Conservation (phyloP, 805 yeast genomes). For the Pichia heedii region DNA sequence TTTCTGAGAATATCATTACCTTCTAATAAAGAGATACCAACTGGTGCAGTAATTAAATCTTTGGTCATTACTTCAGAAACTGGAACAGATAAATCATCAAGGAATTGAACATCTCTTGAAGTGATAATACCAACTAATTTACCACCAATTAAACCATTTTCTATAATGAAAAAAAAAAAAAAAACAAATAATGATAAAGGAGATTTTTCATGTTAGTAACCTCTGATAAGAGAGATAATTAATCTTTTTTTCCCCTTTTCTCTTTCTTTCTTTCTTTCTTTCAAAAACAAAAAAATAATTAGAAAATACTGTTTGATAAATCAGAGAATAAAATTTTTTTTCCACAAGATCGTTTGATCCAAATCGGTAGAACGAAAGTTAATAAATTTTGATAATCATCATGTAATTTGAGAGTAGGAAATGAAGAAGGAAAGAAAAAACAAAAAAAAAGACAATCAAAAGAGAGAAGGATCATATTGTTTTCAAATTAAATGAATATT, state of each 20-base stretch:
- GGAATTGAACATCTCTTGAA: slow-evolving; percentile 94
- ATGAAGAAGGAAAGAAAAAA: neutral
- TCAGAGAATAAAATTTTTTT: slow-evolving; percentile 35
- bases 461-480: slow-evolving; percentile 6
- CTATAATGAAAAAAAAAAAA: slow-evolving; percentile 32
- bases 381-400: slow-evolving; percentile 50
- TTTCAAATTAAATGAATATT: neutral
- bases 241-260: neutral
- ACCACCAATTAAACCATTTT: slow-evolving; percentile 76
- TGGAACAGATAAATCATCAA: slow-evolving; percentile 54
- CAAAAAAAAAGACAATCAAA: neutral
- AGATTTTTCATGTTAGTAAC: slow-evolving; percentile 11
- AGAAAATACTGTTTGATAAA: neutral
- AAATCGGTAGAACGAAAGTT: slow-evolving; percentile 99
- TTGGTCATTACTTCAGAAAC: slow-evolving; percentile 84
- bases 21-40: slow-evolving; percentile 72
- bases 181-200: neutral
- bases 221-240: too few relatives aligned
- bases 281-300: neutral
- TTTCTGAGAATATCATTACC: slow-evolving; percentile 87
- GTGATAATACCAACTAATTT: slow-evolving; percentile 93
- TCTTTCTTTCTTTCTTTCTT: neutral
- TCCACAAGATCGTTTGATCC: slow-evolving; percentile 98
- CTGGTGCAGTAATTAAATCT: slow-evolving; percentile 72
- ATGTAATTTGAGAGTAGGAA: slow-evolving; percentile 17